Evolutionary conservation across 139 green algal genomes (phyloP), one percentile per base, ranked within the genome.

Genomic region (Chlorella sp.): DNA sequence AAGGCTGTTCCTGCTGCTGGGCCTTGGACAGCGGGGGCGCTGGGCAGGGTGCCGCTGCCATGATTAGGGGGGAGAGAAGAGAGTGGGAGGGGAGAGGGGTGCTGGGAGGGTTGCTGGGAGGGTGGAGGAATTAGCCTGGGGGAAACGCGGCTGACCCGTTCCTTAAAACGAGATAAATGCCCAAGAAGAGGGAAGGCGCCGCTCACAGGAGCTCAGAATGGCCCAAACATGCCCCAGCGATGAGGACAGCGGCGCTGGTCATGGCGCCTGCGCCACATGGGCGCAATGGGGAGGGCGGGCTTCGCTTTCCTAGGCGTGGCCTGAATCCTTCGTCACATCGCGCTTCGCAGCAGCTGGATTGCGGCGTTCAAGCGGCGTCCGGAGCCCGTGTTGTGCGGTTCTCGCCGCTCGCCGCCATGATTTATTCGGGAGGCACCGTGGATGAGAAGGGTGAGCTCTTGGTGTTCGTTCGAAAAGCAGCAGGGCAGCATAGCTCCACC

Each of bases 341-440:
- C 48, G 48, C 48, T 57, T 57, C 48, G 5, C 48, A 57, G 48
- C 48, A 57, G 48, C 48, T 57, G 48, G 48, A 57, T 9, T 57
- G 48, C 48, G 48, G 48, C 48, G 5, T 57, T 57, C 7, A 57
- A 57, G 48, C 48, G 7, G 48, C 48, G 7, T n/a, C 7, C 48
- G 48, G 48, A 57, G 48, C 48, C 9, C 9, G 48, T 14, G 64
- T 30, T 73, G 64, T n/a, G 22, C 21, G 11, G 11, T 73, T 73
- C 5, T 84, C n/a, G n/a, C n/a, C n/a, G n/a, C n/a, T 57, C 9
- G 48, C 48, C 28, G 40, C 53, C 9, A 89, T 89, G 85, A 89
- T 85, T 37, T 85, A 85, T 30, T 22, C 30, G 42, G 79, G 79
- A 32, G 79, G 79, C 30, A 89, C 53, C 5, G 81, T 89, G 2